phyloP scores from a whole-genome alignment of 768 basidiomycete genomes.

The Neoboletus magnificus region DNA sequence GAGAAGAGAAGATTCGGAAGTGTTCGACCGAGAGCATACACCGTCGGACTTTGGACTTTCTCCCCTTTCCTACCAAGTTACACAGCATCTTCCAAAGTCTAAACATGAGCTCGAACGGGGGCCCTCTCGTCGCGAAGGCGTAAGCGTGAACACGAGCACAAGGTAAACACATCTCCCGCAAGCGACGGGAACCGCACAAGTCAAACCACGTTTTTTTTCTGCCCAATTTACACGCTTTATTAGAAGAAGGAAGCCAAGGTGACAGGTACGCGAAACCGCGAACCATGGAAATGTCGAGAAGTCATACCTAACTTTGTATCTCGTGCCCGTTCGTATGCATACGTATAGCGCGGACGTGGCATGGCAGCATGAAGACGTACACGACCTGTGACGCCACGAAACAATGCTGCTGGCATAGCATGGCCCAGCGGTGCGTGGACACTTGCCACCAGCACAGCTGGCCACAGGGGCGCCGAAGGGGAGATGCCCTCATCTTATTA shows the following conservation, averaged over 20 bases:
- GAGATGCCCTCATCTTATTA: neutral
- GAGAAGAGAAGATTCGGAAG: neutral
- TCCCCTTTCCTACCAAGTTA: too few relatives aligned
- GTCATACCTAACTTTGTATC: neutral
- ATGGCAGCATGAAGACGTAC: neutral
- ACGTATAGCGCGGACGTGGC: neutral
- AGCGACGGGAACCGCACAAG: neutral
- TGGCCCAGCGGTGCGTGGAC: neutral
- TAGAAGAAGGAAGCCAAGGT: neutral
- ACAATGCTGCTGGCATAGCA: neutral
- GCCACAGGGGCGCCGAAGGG: neutral
- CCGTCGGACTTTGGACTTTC: neutral
- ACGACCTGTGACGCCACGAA: neutral
- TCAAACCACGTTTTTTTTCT: neutral
- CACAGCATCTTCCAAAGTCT: neutral
- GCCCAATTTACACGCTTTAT: neutral
- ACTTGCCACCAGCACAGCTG: neutral
- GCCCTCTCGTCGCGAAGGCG: too few relatives aligned
- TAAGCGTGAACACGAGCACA: neutral
- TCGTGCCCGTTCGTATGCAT: neutral
- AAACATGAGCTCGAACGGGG: neutral
- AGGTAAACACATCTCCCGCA: neutral
- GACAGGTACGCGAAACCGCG: neutral
- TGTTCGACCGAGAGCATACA: neutral
- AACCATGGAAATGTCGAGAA: neutral